Evolutionary conservation across 345 rosid genomes (phyloP).

Genomic region (Eucalyptus viminalis): DNA sequence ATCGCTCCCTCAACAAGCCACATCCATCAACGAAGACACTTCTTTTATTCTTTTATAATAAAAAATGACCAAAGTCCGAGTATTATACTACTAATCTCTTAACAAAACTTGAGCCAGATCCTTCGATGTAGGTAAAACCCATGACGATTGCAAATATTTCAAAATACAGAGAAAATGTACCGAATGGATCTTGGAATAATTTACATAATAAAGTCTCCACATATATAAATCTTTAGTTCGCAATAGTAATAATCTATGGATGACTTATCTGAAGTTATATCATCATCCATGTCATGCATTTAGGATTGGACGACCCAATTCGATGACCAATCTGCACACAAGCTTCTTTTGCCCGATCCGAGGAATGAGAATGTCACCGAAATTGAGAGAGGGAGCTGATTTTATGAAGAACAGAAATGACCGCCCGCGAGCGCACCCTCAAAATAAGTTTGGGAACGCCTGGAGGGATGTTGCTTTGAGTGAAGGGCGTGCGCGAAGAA

Average conservation of each 20-base stretch:
- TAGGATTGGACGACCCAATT: neutral
- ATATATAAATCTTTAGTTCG: neutral
- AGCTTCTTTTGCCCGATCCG: neutral
- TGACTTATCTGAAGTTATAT: neutral
- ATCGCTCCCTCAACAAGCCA: neutral
- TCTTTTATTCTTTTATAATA: neutral
- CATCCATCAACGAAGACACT: neutral
- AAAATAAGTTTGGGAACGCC: neutral
- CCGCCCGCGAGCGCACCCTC: neutral
- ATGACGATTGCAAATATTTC: neutral
- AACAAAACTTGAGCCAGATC: neutral
- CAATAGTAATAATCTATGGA: neutral
- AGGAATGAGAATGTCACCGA: neutral
- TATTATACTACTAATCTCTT: neutral
- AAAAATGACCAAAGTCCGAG: neutral
- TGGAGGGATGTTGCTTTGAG: neutral
- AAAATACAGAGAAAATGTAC: neutral
- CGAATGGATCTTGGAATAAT: neutral
- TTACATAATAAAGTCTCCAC: fast-evolving
- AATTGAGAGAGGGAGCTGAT: neutral
- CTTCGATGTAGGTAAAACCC: neutral
- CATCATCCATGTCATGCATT: neutral
- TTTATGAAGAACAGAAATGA: neutral
- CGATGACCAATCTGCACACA: fast-evolving
- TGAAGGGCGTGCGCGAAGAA: neutral